Conservation (phyloP, 2,329 filamentous ascomycete genomes). For the Trichothecium roseum region DNA sequence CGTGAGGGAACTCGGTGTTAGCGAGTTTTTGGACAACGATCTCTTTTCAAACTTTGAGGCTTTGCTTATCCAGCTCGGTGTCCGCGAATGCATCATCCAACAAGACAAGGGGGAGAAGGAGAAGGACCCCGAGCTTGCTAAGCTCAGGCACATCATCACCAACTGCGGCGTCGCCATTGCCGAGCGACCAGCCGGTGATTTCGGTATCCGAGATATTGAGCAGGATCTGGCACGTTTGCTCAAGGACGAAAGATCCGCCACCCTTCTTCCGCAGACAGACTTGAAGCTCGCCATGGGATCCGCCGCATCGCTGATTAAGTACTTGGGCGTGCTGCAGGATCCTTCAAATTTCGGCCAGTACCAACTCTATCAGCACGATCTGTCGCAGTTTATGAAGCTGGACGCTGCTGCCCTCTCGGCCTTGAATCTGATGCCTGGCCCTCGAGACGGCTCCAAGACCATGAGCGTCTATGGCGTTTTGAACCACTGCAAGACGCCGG, state of each 20-base stretch:
- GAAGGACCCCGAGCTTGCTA: constrained; percentile 80
- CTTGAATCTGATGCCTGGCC: constrained; percentile 93
- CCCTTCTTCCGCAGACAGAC: constrained; percentile 77
- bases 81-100: constrained; percentile 87
- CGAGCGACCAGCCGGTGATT: constrained; percentile 67
- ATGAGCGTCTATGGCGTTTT: constrained; percentile 94
- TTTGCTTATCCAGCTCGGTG: constrained; percentile 87
- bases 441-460: constrained; percentile 86
- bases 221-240: constrained; percentile 83
- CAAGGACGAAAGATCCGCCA: constrained; percentile 72
- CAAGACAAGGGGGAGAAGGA: constrained; percentile 68
- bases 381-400: constrained; percentile 96
- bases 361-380: constrained; percentile 91
- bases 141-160: constrained; percentile 80
- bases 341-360: constrained; percentile 94
- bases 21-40: constrained; percentile 98
- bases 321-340: constrained; percentile 82
- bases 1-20: constrained; percentile 88
- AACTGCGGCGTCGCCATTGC: constrained; percentile 86
- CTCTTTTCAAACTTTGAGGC: constrained; percentile 97
- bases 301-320: constrained; percentile 87
- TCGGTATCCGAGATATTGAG: constrained; percentile 84
- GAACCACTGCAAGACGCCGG: constrained; percentile 95
- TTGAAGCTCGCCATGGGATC: constrained; percentile 94
- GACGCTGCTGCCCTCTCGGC: constrained; percentile 91